A percentile compares a stretch with the other conserved stretches of the same genome.
Evolutionary conservation across 192 early-diverging fungal genomes (phyloP).

Genomic region (Backusella psychrophila): DNA sequence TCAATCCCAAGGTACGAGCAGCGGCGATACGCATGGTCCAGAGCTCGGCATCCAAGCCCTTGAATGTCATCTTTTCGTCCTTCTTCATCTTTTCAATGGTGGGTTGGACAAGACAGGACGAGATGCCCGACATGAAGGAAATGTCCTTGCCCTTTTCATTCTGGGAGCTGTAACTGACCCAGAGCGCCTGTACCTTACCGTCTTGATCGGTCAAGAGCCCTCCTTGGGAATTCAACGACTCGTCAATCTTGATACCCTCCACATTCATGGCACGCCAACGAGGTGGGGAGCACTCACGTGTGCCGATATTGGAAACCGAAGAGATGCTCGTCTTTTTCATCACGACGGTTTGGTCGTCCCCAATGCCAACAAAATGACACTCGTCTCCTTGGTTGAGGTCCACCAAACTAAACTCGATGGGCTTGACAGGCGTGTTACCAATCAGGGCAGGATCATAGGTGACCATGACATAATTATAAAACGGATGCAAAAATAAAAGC

Average conservation of each 20-base stretch:
- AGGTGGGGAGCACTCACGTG: slow-evolving; percentile 67
- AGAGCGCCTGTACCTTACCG: slow-evolving; percentile 61
- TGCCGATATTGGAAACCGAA: slow-evolving; percentile 61
- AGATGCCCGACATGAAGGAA: slow-evolving; percentile 58
- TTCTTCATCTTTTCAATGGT: slow-evolving; percentile 47
- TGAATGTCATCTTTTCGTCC: slow-evolving; percentile 51
- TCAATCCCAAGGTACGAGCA: slow-evolving; percentile 60
- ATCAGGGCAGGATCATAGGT: slow-evolving; percentile 76
- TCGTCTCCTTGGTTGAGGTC: slow-evolving; percentile 65
- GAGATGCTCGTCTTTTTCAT: slow-evolving; percentile 64
- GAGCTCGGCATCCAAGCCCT: slow-evolving; percentile 62
- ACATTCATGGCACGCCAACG: slow-evolving; percentile 58
- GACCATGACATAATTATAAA: slow-evolving; percentile 84
- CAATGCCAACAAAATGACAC: slow-evolving; percentile 53
- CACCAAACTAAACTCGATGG: slow-evolving; percentile 56
- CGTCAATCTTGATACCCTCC: slow-evolving; percentile 66
- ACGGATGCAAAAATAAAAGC: slow-evolving; percentile 81
- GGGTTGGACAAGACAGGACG: slow-evolving; percentile 49
- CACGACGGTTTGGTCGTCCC: slow-evolving; percentile 49
- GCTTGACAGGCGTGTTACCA: slow-evolving; percentile 70
- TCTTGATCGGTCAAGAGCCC: slow-evolving; percentile 60
- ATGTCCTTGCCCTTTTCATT: slow-evolving; percentile 63
- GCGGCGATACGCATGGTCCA: slow-evolving; percentile 56
- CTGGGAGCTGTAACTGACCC: slow-evolving; percentile 73
- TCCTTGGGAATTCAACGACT: slow-evolving; percentile 63